These are phyloP conservation scores for Smallanthus sonchifolius DNA, from an alignment of 129 eudicot species.

Conservation along the genomic window DNA sequence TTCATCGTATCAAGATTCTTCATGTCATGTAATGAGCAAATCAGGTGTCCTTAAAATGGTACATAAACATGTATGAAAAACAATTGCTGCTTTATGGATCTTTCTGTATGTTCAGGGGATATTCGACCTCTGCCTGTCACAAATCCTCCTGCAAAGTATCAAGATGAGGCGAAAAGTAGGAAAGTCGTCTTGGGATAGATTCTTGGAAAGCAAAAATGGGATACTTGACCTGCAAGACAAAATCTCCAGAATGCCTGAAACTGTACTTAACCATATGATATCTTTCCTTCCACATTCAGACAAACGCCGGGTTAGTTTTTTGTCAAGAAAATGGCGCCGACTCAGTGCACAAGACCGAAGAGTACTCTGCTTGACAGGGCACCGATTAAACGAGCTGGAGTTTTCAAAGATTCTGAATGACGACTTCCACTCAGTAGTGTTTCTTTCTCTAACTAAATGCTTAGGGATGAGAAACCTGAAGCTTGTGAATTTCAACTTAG, in stretches of 20 bases:
- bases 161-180: neutral
- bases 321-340: constrained; percentile 20
- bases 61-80: neutral
- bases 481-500: constrained; percentile 7
- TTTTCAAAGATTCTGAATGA: constrained; percentile 6
- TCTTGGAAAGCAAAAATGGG: neutral
- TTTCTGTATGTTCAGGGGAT: neutral
- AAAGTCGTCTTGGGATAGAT: constrained; percentile 3
- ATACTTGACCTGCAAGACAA: neutral
- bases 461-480: constrained; percentile 8
- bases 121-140: too few relatives aligned
- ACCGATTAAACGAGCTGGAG: constrained; percentile 2
- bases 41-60: neutral
- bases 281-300: neutral
- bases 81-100: neutral
- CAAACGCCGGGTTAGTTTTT: neutral
- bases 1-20: neutral
- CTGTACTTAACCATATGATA: neutral
- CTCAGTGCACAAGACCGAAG: neutral
- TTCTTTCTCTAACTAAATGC: neutral
- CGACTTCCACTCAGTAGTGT: constrained; percentile 12
- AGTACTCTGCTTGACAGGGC: neutral
- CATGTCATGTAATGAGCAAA: neutral
- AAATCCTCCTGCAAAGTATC: neutral
- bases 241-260: constrained; percentile 14